These are phyloP conservation scores for Chlorella sorokiniana DNA, from an alignment of 139 green algal species.

Conservation along the genomic window DNA sequence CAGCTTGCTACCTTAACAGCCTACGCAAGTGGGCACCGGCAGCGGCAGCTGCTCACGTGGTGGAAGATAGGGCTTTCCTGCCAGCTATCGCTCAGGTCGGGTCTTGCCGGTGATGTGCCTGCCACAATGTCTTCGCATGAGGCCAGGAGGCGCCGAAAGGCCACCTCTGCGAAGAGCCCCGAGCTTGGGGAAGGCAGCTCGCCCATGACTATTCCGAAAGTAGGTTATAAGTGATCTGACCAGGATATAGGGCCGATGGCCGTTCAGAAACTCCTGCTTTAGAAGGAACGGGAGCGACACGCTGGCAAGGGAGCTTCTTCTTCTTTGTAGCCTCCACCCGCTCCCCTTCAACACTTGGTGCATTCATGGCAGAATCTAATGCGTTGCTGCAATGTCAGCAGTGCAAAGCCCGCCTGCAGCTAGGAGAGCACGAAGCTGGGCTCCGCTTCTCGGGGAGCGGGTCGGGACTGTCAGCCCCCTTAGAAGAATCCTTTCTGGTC, in stretches of 20 bases:
- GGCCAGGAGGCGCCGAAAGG: conserved; percentile 44
- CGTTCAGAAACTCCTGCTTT: background rate
- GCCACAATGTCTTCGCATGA: conserved; percentile 52
- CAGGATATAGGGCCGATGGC: background rate
- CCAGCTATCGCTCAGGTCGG: conserved; percentile 45
- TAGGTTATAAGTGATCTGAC: background rate
- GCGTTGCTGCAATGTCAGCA: conserved; percentile 48
- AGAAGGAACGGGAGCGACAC: background rate
- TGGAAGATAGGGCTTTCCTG: conserved; percentile 51
- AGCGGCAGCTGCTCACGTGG: conserved; percentile 40
- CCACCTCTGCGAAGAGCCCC: conserved; percentile 46
- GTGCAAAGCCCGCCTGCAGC: conserved; percentile 48
- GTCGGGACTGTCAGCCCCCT: conserved; percentile 2
- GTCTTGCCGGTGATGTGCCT: conserved; percentile 30
- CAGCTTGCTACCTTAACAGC: too few species aligned
- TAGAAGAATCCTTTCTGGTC: conserved; percentile 79
- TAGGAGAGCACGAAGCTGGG: conserved; percentile 29
- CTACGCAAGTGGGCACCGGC: too few species aligned
- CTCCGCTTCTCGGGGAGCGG: conserved; percentile 15
- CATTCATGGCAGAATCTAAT: background rate
- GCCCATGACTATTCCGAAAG: background rate
- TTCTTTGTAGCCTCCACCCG: background rate
- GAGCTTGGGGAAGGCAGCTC: conserved; percentile 30
- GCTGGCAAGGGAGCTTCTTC: background rate
- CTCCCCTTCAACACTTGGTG: background rate